Evolutionary conservation across 1,284 basidiomycete species (phyloP).

Genomic region (Takashimella koratensis): DNA sequence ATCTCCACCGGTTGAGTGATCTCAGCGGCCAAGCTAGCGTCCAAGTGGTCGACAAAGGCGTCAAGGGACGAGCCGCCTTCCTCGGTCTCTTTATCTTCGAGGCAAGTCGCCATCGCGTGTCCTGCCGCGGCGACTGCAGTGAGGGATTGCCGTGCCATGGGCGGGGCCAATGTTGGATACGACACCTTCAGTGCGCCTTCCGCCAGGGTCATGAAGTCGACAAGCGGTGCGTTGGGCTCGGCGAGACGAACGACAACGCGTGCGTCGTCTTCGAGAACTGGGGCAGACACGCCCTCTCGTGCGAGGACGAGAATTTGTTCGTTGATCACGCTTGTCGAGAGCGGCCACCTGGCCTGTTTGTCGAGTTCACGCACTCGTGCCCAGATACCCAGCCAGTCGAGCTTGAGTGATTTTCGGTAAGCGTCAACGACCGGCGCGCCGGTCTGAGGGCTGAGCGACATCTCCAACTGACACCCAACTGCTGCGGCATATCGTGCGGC

Average conservation of each 20-base stretch:
- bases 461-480: conserved; percentile 76
- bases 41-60: conserved; percentile 18
- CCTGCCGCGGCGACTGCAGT: conserved; percentile 31
- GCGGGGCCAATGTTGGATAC: conserved; percentile 28
- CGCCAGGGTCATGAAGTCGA: conserved; percentile 24
- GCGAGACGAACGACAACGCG: conserved; percentile 52
- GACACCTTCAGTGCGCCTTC: conserved; percentile 20
- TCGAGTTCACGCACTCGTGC: conserved; percentile 82
- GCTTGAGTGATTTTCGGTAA: conserved; percentile 76
- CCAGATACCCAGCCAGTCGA: conserved; percentile 90
- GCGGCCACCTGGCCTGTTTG: conserved; percentile 75
- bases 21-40: conserved; percentile 12
- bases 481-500: conserved; percentile 72
- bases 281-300: conserved; percentile 66
- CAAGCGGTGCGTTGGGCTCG: neutral
- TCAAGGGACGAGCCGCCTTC: conserved; percentile 35
- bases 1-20: conserved; percentile 22
- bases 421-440: conserved; percentile 71
- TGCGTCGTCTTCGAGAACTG: conserved; percentile 65
- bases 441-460: conserved; percentile 69
- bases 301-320: conserved; percentile 61
- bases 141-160: conserved; percentile 22
- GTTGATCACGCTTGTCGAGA: conserved; percentile 43
- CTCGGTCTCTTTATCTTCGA: conserved; percentile 27
- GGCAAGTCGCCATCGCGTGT: conserved; percentile 12